Conservation (phyloP, 768 basidiomycete genomes). For the Mrakia blollopis region DNA sequence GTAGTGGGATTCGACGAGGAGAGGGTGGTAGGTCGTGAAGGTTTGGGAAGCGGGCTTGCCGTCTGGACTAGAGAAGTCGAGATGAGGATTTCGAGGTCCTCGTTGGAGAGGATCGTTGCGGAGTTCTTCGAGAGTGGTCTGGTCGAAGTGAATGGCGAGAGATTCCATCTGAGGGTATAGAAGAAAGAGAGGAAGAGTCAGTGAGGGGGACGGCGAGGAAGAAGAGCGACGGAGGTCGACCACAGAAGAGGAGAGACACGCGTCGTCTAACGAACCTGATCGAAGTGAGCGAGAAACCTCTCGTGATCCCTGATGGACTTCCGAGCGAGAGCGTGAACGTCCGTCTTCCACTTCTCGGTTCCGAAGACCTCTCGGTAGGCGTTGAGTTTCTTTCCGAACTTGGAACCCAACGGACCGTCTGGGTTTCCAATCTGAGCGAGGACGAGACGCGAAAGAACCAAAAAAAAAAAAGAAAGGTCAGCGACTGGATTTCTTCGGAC, state of each 20-base stretch:
- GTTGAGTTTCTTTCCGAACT: slow-evolving; percentile 55
- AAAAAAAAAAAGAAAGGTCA: neutral
- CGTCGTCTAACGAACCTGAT: slow-evolving; percentile 18
- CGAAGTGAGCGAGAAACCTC: slow-evolving; percentile 71
- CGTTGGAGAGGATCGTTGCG: neutral
- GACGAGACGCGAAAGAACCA: neutral
- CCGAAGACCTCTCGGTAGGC: slow-evolving; percentile 63
- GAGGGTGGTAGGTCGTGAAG: slow-evolving; percentile 84
- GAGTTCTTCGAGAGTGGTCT: slow-evolving; percentile 4
- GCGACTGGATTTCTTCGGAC: neutral
- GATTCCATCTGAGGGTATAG: slow-evolving; percentile 17
- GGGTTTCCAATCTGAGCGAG: slow-evolving; percentile 58
- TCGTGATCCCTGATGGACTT: slow-evolving; percentile 81
- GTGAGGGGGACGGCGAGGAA: too few species aligned
- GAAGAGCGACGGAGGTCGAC: neutral
- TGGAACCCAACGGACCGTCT: slow-evolving; percentile 66
- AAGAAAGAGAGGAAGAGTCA: neutral
- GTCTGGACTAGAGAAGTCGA: neutral
- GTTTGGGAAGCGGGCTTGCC: slow-evolving; percentile 38
- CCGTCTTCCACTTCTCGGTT: slow-evolving; percentile 56
- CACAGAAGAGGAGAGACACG: neutral
- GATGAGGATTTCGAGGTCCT: neutral
- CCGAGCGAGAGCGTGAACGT: slow-evolving; percentile 57
- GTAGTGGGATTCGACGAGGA: slow-evolving; percentile 81
- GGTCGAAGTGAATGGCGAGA: slow-evolving; percentile 7